Percentiles rank a stretch among this genome's conserved stretches.
phyloP scores from a whole-genome alignment of 164 flowering plant genomes.

The Liquidambar formosana region DNA sequence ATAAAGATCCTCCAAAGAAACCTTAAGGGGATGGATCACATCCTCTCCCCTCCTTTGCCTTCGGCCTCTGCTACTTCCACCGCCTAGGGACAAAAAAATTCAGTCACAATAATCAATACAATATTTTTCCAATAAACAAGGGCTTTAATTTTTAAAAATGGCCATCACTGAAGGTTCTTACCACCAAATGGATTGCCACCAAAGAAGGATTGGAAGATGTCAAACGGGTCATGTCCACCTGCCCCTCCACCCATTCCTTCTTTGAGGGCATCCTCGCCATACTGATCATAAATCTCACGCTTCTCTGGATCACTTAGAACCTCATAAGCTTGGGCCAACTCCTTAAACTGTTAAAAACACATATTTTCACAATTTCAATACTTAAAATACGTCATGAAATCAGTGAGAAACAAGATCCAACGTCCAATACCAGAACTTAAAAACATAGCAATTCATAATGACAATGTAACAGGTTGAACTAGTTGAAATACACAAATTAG shows the following conservation, averaged over 20 bases:
- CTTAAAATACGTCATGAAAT: too few relatives aligned
- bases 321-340: slow-evolving; percentile 70
- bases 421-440: too few relatives aligned
- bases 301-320: slow-evolving; percentile 66
- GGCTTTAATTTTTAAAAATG: not conserved
- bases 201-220: slow-evolving; percentile 68
- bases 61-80: slow-evolving; percentile 62
- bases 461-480: not conserved
- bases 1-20: slow-evolving; percentile 53
- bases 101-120: not conserved
- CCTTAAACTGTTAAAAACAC: slow-evolving; percentile 39
- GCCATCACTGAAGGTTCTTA: slow-evolving; percentile 10
- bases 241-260: slow-evolving; percentile 75
- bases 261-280: slow-evolving; percentile 74
- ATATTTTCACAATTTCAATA: too few relatives aligned
- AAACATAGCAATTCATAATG: not conserved
- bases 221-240: slow-evolving; percentile 67
- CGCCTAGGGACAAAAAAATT: slow-evolving; percentile 27
- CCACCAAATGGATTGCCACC: slow-evolving; percentile 65
- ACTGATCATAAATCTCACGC: slow-evolving; percentile 62
- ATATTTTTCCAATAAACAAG: not conserved
- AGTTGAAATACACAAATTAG: too few relatives aligned
- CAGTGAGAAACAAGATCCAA: not conserved
- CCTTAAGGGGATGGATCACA: slow-evolving; percentile 58
- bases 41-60: slow-evolving; percentile 65